These are phyloP conservation scores for Taphrina confusa DNA, from an alignment of 1,139 yeast species.

Conservation along the genomic window DNA sequence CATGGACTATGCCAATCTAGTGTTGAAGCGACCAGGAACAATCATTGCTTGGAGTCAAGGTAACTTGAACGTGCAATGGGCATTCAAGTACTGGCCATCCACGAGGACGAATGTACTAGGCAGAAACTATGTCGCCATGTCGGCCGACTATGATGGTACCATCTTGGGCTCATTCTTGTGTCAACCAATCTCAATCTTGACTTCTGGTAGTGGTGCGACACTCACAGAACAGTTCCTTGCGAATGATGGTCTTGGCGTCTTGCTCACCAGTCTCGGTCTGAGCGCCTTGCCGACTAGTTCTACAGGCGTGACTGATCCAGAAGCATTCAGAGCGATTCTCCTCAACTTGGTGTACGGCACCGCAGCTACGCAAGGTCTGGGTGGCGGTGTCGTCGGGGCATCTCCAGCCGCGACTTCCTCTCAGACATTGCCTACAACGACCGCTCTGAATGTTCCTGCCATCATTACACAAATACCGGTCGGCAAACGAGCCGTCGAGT, in stretches of 20 bases:
- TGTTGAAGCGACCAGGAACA: slow-evolving; percentile 11
- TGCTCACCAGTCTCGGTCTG: neutral
- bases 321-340: slow-evolving; percentile 6
- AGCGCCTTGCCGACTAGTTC: slow-evolving; percentile 2
- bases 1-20: slow-evolving; percentile 24
- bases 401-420: neutral
- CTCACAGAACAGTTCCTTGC: slow-evolving; percentile 11
- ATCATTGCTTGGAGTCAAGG: slow-evolving; percentile 29
- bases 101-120: slow-evolving; percentile 8
- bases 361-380: slow-evolving; percentile 9
- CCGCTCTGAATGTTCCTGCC: neutral
- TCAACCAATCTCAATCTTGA: slow-evolving; percentile 19
- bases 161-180: slow-evolving; percentile 18
- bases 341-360: neutral
- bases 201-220: slow-evolving; percentile 16
- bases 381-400: neutral
- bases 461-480: neutral
- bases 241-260: neutral
- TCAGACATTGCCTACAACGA: neutral
- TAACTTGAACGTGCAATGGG: slow-evolving; percentile 27
- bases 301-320: slow-evolving; percentile 14
- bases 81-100: slow-evolving; percentile 31
- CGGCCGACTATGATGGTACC: slow-evolving; percentile 21
- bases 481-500: slow-evolving; percentile 13
- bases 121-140: slow-evolving; percentile 17